Evolutionary conservation across 345 rosid genomes (phyloP).

Genomic region (Firmiana major): DNA sequence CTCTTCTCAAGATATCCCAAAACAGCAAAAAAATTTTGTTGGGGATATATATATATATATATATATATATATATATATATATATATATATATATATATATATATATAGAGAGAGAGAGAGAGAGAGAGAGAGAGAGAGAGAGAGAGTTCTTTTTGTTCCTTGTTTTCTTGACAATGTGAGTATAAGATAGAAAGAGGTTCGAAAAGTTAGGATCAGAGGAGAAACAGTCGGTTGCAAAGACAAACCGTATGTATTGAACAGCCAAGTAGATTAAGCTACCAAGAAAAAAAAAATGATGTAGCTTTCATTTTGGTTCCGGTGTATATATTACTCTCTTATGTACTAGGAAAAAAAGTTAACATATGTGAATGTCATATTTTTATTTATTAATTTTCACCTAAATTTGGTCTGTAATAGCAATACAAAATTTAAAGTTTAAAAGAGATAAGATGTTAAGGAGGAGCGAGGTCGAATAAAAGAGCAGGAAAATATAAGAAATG

Average conservation of each 20-base stretch:
- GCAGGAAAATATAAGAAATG: no score
- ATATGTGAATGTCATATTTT: no score
- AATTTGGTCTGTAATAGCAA: no score
- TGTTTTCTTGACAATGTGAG: background rate
- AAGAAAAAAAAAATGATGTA: background rate
- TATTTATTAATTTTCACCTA: no score
- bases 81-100: background rate
- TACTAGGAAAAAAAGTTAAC: background rate
- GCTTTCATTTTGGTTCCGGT: background rate
- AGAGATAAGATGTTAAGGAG: no score
- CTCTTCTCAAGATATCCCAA: background rate
- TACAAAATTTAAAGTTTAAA: no score
- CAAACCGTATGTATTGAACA: background rate
- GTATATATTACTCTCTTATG: no score
- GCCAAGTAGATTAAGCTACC: background rate
- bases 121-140: background rate
- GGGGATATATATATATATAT: background rate
- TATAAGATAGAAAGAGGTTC: conserved; percentile 9
- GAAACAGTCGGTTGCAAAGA: background rate
- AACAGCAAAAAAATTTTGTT: background rate
- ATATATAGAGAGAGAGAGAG: background rate
- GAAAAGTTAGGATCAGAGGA: conserved; percentile 24
- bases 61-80: background rate
- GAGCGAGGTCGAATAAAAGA: no score
- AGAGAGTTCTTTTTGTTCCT: background rate